Base-by-base conservation (phyloP, 2,329 filamentous ascomycete species). In the Thelonectria discophora region DNA sequence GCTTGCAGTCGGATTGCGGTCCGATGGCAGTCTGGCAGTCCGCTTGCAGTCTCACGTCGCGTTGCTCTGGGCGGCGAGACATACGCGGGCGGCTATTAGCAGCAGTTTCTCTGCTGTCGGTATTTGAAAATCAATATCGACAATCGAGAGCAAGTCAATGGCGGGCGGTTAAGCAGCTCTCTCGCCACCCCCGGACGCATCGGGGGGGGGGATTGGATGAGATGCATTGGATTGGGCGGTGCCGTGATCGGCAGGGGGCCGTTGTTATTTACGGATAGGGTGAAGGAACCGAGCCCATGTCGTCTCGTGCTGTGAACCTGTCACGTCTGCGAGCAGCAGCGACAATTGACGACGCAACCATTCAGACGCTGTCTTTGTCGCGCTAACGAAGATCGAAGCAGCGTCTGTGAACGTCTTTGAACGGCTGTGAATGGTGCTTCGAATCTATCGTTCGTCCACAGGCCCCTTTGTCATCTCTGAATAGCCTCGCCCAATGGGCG, bases 211-310 rank as follows among this genome's bases (percentile, higher is more conserved):
- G 66, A 70, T 67, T 71, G 68, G 68, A 62, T 59, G 60, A 54
- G 60, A 59, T 48, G 58, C 55, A 55, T 67, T 49, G 32, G 49
- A 32, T 47, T 69, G 69, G 66, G 68, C 68, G 68, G 68, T 47
- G 51, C 37, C 21, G 46, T 59, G 51, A 60, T 55, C 51, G 50
- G 48, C 53, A 53, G 45, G 58, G 58, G 58, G 50, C 46, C 42
- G 49, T 47, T 2, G 27, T 30, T 30, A 30, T 50, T 46, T 55
- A 24, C n/a, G n/a, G n/a, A n/a, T n/a, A 42, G 21, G 45, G 57
- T 54, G 52, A 52, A 40, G 47, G 46, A 60, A 42, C 51, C 32
- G 18, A 60, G 46, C 39, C 46, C 39, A 43, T 5, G 10, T 30
- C 27, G 9, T 5, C 40, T 24, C 24, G 7, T 7, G 24, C 24